Percentiles rank a stretch among this genome's conserved stretches.
These are phyloP conservation scores for Irpex sp. DNA, from an alignment of 1,284 basidiomycete species.

Conservation along the genomic window DNA sequence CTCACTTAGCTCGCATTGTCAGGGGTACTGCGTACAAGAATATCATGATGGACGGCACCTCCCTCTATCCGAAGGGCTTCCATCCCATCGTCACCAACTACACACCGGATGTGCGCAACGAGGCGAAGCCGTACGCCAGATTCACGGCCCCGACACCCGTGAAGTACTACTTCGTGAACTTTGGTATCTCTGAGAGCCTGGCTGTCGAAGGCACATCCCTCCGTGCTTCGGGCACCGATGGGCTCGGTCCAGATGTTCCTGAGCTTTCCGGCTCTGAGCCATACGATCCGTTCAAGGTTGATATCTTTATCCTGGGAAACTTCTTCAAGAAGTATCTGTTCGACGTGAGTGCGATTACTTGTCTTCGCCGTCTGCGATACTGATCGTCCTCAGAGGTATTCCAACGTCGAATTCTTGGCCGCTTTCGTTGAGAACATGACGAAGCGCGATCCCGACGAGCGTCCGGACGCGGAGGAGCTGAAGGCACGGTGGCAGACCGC, in stretches of 20 bases:
- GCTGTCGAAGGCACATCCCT: no score
- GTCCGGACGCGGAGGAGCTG: neutral
- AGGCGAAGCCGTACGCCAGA: conserved; percentile 12
- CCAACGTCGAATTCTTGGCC: no score
- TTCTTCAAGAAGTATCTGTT: neutral
- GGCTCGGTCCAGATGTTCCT: conserved; percentile 23
- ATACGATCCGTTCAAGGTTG: conserved; percentile 31
- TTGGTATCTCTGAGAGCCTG: neutral
- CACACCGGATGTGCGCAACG: conserved; percentile 13
- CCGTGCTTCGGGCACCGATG: conserved; percentile 9
- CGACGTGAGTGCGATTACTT: conserved; percentile 16
- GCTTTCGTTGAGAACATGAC: no score
- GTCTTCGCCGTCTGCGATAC: no score
- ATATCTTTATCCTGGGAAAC: conserved; percentile 26
- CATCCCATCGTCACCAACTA: conserved; percentile 19
- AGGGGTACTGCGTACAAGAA: conserved; percentile 16
- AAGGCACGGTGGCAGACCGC: neutral
- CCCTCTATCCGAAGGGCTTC: conserved; percentile 23
- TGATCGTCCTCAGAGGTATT: no score
- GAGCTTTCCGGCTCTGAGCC: conserved; percentile 22
- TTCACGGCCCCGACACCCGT: neutral
- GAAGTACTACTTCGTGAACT: neutral
- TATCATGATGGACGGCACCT: conserved; percentile 33
- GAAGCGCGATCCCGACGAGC: no score
- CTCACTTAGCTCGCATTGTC: conserved; percentile 27